These are phyloP conservation scores for Plasmodium knowlesi DNA, from an alignment of 169 alveolate species.

Conservation along the genomic window DNA sequence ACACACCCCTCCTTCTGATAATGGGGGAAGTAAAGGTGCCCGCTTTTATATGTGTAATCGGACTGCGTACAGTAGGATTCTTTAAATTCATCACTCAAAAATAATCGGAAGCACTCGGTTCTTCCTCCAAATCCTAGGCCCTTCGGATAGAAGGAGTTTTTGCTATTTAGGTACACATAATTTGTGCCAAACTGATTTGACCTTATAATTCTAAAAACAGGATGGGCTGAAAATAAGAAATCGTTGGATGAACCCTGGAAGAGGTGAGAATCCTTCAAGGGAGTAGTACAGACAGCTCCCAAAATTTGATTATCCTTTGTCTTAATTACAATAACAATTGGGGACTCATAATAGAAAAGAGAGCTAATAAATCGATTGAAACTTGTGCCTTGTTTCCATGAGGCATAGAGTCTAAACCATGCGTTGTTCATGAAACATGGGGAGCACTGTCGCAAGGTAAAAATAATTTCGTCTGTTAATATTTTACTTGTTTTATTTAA, in stretches of 20 bases:
- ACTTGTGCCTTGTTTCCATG: slow-evolving; percentile 75
- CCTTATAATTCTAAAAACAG: slow-evolving; percentile 63
- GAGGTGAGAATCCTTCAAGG: slow-evolving; percentile 72
- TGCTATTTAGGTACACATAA: slow-evolving; percentile 68
- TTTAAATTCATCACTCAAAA: slow-evolving; percentile 75
- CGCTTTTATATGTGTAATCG: slow-evolving; percentile 71
- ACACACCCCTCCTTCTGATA: slow-evolving; percentile 4
- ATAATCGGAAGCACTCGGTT: slow-evolving; percentile 72
- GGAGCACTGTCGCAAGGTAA: slow-evolving; percentile 70
- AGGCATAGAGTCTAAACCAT: slow-evolving; percentile 74
- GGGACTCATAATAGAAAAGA: slow-evolving; percentile 47
- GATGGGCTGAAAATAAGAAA: slow-evolving; percentile 67
- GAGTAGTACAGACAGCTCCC: slow-evolving; percentile 73
- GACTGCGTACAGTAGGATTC: slow-evolving; percentile 72
- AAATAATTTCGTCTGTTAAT: slow-evolving; percentile 74
- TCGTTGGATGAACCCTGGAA: slow-evolving; percentile 65
- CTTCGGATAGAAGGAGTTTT: slow-evolving; percentile 65
- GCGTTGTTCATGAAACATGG: slow-evolving; percentile 60
- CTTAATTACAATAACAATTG: slow-evolving; percentile 63
- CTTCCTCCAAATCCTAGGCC: slow-evolving; percentile 74
- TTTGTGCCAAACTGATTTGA: slow-evolving; percentile 57
- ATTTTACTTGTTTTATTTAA: slow-evolving; percentile 70
- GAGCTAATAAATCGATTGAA: slow-evolving; percentile 62
- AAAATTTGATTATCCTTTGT: slow-evolving; percentile 71
- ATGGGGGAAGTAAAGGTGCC: slow-evolving; percentile 69